A percentile compares a stretch with the other conserved stretches of the same genome.
Conservation (phyloP, 164 flowering plant genomes). For the Hamamelis virginiana region DNA sequence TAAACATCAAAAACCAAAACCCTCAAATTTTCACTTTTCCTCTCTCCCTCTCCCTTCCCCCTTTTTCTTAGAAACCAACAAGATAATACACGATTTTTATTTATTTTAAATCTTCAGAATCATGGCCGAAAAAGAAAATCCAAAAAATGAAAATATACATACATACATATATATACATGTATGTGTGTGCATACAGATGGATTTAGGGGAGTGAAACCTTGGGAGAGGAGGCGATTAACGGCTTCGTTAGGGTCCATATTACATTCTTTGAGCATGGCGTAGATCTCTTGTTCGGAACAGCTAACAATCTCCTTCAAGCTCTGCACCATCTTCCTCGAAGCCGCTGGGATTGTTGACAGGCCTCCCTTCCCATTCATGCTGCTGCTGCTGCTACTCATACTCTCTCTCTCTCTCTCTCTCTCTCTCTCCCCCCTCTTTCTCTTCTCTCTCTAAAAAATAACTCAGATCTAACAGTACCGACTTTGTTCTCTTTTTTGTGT, state of each 20-base stretch:
- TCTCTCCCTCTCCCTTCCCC: too few species aligned
- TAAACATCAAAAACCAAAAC: too few species aligned
- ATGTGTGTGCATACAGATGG: neutral
- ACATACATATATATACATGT: too few species aligned
- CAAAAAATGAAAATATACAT: neutral
- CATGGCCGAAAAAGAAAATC: too few species aligned
- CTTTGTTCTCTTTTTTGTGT: neutral
- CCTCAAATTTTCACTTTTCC: too few species aligned
- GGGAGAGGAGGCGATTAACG: constrained; percentile 77
- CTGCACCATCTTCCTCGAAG: constrained; percentile 75
- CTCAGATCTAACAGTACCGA: constrained; percentile 7
- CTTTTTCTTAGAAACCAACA: too few species aligned
- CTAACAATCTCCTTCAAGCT: constrained; percentile 93
- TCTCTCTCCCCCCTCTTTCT: constrained; percentile 21
- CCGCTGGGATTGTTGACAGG: constrained; percentile 49
- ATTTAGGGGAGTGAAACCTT: constrained; percentile 45
- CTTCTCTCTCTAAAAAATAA: neutral
- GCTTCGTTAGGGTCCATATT: constrained; percentile 98
- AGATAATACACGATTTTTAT: too few species aligned
- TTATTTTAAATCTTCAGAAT: too few species aligned
- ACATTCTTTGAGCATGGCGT: constrained; percentile 67
- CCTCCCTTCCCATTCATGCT: constrained; percentile 34
- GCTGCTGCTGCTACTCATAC: constrained; percentile 30
- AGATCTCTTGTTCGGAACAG: constrained; percentile 70
- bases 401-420: constrained; percentile 22